These are phyloP conservation scores for Phytophthora tubulina DNA, from an alignment of 352 stramenopile genomes.

Conservation along the genomic window DNA sequence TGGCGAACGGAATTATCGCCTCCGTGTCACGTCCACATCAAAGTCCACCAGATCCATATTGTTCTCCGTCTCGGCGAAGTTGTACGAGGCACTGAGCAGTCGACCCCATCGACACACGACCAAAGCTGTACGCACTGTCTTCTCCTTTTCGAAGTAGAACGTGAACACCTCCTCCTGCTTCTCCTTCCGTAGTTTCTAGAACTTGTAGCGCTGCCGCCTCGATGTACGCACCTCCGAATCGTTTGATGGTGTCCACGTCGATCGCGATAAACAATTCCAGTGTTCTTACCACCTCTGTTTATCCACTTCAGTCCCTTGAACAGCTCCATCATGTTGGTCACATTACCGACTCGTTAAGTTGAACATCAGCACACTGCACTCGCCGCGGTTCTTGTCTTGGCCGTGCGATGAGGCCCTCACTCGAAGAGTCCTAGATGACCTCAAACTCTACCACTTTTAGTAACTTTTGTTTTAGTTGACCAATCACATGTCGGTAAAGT, in stretches of 20 bases:
- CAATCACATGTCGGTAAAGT: too few relatives aligned
- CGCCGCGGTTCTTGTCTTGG: too few relatives aligned
- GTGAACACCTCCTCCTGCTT: conserved; percentile 87
- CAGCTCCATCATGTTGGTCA: conserved; percentile 73
- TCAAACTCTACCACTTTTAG: too few relatives aligned
- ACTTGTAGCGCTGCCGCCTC: conserved; percentile 88
- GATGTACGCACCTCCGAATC: conserved; percentile 94
- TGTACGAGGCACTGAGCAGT: conserved; percentile 93
- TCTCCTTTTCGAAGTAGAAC: conserved; percentile 87
- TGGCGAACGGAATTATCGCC: conserved; percentile 87
- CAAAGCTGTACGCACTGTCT: conserved; percentile 86
- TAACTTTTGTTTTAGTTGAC: too few relatives aligned
- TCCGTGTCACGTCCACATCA: conserved; percentile 74
- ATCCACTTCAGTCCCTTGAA: conserved; percentile 61
- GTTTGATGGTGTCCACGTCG: conserved; percentile 63
- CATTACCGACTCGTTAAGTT: conserved; percentile 34
- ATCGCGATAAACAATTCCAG: conserved; percentile 56
- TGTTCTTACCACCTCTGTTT: conserved; percentile 3
- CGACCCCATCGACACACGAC: conserved; percentile 91
- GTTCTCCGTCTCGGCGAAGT: conserved; percentile 80
- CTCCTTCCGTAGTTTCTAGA: conserved; percentile 73
- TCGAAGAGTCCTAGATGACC: too few relatives aligned
- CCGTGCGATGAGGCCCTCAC: too few relatives aligned
- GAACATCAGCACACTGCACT: too few relatives aligned
- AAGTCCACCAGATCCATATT: conserved; percentile 85